Conservation (phyloP, 139 green algal genomes). For the Astrephomene gubernaculifera region DNA sequence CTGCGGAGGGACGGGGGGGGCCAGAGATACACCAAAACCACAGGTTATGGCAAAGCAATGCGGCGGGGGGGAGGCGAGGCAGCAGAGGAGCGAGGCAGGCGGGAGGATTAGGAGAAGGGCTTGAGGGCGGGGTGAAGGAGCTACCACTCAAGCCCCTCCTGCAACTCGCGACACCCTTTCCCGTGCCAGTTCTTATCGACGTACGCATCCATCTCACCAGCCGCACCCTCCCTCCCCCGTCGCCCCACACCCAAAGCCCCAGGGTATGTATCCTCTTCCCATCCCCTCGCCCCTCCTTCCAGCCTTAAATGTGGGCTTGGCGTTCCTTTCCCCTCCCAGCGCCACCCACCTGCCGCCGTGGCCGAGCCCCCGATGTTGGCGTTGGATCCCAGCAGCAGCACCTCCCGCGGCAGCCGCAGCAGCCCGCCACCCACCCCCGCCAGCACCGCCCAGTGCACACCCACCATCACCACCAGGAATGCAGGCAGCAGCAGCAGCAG, state of each 20-base stretch:
- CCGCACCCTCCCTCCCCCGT: too few species aligned
- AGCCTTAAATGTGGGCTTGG: neutral
- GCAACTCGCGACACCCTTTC: neutral
- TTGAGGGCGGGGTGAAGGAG: too few species aligned
- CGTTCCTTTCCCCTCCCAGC: too few species aligned
- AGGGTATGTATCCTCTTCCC: neutral
- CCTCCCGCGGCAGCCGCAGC: conserved; percentile 58
- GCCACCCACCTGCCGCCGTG: conserved; percentile 73
- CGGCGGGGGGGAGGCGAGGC: too few species aligned
- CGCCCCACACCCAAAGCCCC: neutral
- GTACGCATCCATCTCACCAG: neutral
- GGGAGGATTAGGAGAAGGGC: neutral
- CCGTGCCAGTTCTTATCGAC: neutral
- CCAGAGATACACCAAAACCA: neutral
- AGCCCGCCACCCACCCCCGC: conserved; percentile 1
- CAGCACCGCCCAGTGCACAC: conserved; percentile 62
- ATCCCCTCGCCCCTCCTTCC: neutral
- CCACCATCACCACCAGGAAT: conserved; percentile 51
- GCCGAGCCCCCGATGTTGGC: conserved; percentile 82
- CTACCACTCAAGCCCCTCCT: neutral
- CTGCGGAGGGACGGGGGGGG: conserved; percentile 41
- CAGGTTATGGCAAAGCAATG: neutral
- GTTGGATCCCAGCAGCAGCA: conserved; percentile 78
- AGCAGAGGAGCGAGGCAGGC: neutral
- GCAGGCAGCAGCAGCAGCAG: conserved; percentile 46